phyloP scores from a whole-genome alignment of 2,329 filamentous ascomycete genomes.

The Acarospora socialis region DNA sequence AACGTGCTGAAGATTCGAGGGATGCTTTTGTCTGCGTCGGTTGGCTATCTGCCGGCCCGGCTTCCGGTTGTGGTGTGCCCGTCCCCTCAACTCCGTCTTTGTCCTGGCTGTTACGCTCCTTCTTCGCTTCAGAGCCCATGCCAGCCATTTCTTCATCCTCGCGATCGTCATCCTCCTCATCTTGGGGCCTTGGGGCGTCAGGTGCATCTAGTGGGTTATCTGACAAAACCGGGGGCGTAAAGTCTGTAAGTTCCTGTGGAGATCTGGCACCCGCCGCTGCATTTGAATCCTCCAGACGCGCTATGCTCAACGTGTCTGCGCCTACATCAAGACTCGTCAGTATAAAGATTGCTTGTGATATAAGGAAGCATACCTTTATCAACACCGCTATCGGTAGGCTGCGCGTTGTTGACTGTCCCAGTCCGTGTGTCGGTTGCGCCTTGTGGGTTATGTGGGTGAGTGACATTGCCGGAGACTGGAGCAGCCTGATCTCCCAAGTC shows the following conservation, averaged over 20 bases:
- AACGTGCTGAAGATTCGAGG: conserved; percentile 72
- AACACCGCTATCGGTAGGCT: too few relatives aligned
- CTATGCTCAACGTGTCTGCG: too few relatives aligned
- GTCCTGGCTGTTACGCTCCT: conserved; percentile 10
- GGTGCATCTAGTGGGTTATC: conserved; percentile 15
- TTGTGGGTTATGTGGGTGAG: too few relatives aligned
- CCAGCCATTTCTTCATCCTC: conserved; percentile 15
- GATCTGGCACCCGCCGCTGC: conserved; percentile 1
- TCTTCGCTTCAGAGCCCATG: conserved; percentile 5
- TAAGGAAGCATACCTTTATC: too few relatives aligned
- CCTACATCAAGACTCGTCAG: too few relatives aligned
- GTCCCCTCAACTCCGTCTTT: conserved; percentile 9
- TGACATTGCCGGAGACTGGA: too few relatives aligned
- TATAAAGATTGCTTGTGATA: too few relatives aligned
- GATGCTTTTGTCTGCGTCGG: conserved; percentile 61
- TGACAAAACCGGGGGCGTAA: conserved; percentile 8
- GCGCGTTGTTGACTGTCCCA: too few relatives aligned
- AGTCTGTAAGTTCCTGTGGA: conserved; percentile 7
- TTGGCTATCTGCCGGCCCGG: conserved; percentile 39
- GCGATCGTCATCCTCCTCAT: conserved; percentile 9
- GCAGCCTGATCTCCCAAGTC: too few relatives aligned
- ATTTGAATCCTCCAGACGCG: too few relatives aligned
- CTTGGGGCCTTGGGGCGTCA: conserved; percentile 10
- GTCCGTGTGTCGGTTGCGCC: too few relatives aligned
- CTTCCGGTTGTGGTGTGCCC: conserved; percentile 25